phyloP scores from a whole-genome alignment of 2,329 filamentous ascomycete species.

The Penicillium concentricum region DNA sequence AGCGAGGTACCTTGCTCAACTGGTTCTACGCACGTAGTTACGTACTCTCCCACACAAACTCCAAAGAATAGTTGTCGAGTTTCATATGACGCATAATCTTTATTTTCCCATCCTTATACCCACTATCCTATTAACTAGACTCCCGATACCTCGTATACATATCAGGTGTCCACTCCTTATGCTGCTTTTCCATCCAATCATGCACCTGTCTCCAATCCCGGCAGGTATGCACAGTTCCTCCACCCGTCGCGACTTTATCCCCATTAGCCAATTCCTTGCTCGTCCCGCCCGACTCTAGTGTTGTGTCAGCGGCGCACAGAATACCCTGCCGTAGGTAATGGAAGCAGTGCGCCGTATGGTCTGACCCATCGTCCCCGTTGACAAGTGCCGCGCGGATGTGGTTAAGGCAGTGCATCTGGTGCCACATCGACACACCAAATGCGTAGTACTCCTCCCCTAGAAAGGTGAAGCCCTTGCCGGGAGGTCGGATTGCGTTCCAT shows the following conservation, averaged over 20 bases:
- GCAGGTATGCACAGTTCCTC: not conserved
- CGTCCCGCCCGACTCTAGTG: not conserved
- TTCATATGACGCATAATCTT: not conserved
- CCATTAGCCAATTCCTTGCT: not conserved
- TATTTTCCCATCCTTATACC: not conserved
- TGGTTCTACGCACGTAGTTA: not conserved
- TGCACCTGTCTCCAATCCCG: not conserved
- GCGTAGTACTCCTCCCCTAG: not conserved
- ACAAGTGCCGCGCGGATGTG: not conserved
- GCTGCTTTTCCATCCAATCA: not conserved
- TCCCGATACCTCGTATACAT: not conserved
- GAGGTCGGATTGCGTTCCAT: not conserved
- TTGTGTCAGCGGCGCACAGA: not conserved
- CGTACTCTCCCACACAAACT: not conserved
- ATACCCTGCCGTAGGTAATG: not conserved
- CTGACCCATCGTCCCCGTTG: not conserved
- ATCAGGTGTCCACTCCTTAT: not conserved
- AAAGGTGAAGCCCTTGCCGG: not conserved
- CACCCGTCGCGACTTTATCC: not conserved
- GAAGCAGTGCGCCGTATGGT: not conserved
- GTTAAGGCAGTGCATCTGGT: not conserved
- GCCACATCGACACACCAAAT: slow-evolving; percentile 1
- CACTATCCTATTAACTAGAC: not conserved
- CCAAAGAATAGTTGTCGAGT: not conserved
- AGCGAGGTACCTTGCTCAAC: not conserved